phyloP scores from a whole-genome alignment of 768 basidiomycete species.

The Gymnopilus dilepis region DNA sequence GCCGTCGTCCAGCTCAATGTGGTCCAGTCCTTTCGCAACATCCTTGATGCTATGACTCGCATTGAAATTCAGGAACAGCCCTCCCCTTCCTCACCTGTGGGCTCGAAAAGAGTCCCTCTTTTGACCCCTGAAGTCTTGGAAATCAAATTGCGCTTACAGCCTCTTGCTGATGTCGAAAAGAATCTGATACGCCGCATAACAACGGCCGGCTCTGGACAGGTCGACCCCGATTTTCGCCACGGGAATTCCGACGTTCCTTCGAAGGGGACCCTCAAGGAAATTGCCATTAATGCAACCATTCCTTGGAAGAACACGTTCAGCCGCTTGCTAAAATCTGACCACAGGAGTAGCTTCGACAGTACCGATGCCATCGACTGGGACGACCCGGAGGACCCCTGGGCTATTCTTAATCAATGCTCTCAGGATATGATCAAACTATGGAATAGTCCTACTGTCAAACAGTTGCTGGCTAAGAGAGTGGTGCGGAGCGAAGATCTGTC shows the following conservation, averaged over 20 bases:
- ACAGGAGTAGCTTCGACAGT: slow-evolving; percentile 33
- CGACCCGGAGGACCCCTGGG: slow-evolving; percentile 60
- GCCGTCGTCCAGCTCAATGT: slow-evolving; percentile 74
- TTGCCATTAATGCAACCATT: slow-evolving; percentile 55
- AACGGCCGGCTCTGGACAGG: slow-evolving; percentile 44
- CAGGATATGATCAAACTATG: slow-evolving; percentile 72
- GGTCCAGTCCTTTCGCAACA: slow-evolving; percentile 67
- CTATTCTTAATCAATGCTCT: slow-evolving; percentile 59
- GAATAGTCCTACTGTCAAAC: slow-evolving; percentile 58
- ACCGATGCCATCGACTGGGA: slow-evolving; percentile 45
- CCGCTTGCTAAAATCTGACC: slow-evolving; percentile 36
- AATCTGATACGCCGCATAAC: slow-evolving; percentile 62
- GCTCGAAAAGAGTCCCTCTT: slow-evolving; percentile 34
- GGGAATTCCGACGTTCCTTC: slow-evolving; percentile 4
- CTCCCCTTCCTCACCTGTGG: slow-evolving; percentile 24
- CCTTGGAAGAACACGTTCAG: slow-evolving; percentile 58
- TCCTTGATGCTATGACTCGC: slow-evolving; percentile 58
- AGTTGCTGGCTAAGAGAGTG: slow-evolving; percentile 56
- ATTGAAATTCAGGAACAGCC: slow-evolving; percentile 28
- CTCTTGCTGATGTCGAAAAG: slow-evolving; percentile 67
- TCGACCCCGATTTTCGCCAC: slow-evolving; percentile 27
- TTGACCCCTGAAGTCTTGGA: slow-evolving; percentile 52
- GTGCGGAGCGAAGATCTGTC: slow-evolving; percentile 70
- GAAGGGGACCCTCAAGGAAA: slow-evolving; percentile 41
- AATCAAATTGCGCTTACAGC: slow-evolving; percentile 62